These are phyloP conservation scores for Nyssa sinensis DNA, from an alignment of 148 eudicot species.

Conservation along the genomic window DNA sequence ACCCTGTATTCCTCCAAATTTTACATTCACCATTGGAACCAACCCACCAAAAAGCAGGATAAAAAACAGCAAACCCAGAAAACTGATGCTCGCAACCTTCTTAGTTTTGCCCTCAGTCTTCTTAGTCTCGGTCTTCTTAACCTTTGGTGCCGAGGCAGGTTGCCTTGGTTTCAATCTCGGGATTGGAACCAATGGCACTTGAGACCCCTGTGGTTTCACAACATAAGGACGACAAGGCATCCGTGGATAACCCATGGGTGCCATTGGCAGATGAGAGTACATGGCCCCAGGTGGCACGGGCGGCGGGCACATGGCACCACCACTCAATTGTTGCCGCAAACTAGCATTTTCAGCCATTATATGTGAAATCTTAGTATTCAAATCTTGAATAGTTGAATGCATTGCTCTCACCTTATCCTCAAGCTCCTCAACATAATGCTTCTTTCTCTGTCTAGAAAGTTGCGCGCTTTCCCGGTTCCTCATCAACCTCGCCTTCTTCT, in stretches of 20 bases:
- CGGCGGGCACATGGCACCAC: conserved; percentile 29
- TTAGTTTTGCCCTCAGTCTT: conserved; percentile 70
- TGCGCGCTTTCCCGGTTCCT: conserved; percentile 96
- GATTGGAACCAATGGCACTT: conserved; percentile 84
- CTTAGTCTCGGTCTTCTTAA: too few relatives aligned
- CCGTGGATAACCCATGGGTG: conserved; percentile 87
- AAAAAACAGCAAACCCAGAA: conserved; percentile 75
- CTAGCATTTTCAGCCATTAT: conserved; percentile 73
- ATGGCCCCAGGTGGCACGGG: conserved; percentile 39
- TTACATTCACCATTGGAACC: conserved; percentile 70
- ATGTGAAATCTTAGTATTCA: conserved; percentile 62
- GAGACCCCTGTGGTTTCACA: conserved; percentile 74
- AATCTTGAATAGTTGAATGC: conserved; percentile 79
- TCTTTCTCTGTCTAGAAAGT: conserved; percentile 91
- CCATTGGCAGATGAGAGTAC: conserved; percentile 40
- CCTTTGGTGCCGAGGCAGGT: conserved; percentile 45
- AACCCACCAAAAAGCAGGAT: conserved; percentile 78
- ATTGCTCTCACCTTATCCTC: conserved; percentile 87
- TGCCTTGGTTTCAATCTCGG: conserved; percentile 76
- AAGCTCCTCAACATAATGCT: conserved; percentile 86
- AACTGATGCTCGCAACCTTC: conserved; percentile 91
- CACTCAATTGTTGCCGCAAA: conserved; percentile 62
- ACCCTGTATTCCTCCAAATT: conserved; percentile 43
- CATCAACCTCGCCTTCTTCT: conserved; percentile 70
- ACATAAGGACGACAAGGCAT: conserved; percentile 68